phyloP scores from a whole-genome alignment of 306 rosid species.

The Pyrus communis region DNA sequence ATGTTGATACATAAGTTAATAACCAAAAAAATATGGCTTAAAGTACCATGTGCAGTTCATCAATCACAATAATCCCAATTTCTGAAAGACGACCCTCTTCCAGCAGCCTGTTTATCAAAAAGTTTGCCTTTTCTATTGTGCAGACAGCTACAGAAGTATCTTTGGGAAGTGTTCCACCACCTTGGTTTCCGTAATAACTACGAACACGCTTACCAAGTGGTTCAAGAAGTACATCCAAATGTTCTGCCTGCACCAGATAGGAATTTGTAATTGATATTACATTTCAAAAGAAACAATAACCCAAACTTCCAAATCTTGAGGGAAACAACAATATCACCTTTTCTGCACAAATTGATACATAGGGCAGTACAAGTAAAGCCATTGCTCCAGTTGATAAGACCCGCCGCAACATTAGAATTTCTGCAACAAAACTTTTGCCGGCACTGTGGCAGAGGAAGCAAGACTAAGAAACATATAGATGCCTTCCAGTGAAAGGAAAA shows the following conservation, averaged over 20 bases:
- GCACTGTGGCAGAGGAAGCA: constrained; percentile 61
- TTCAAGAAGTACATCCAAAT: constrained; percentile 84
- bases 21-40: background rate
- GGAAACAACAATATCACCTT: constrained; percentile 45
- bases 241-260: constrained; percentile 68
- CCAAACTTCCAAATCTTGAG: constrained; percentile 11
- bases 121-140: constrained; percentile 98
- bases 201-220: constrained; percentile 91
- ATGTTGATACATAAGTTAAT: background rate
- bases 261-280: constrained; percentile 1
- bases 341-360: constrained; percentile 95
- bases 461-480: constrained; percentile 12
- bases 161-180: constrained; percentile 91
- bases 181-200: constrained; percentile 95
- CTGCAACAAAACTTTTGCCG: constrained; percentile 98
- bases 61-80: constrained; percentile 92
- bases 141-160: constrained; percentile 95
- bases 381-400: constrained; percentile 73
- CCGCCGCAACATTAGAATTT: constrained; percentile 82
- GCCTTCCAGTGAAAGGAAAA: background rate
- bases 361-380: constrained; percentile 93
- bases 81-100: constrained; percentile 93
- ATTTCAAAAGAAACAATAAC: background rate
- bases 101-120: constrained; percentile 72
- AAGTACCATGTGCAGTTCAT: constrained; percentile 95